A percentile compares a stretch with the other conserved stretches of the same genome.
Evolutionary conservation across 495 filamentous ascomycete species (phyloP).

Genomic region (Clohesyomyces aquaticus): DNA sequence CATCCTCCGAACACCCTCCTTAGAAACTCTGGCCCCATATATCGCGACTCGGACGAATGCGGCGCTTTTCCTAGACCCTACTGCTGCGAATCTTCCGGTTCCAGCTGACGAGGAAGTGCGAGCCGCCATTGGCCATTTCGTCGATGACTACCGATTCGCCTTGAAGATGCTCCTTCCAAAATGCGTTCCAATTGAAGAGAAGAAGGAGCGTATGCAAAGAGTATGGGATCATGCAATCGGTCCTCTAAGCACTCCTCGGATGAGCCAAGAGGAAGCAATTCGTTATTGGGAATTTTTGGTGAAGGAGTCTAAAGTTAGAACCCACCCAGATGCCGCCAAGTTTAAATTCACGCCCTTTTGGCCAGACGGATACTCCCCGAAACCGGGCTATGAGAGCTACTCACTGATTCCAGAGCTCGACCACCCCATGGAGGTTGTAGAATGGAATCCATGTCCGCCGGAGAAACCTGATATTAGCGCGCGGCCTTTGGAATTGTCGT

Average conservation of each 20-base stretch:
- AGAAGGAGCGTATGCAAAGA: conserved; percentile 3
- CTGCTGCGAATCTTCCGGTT: neutral
- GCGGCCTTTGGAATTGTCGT: conserved; percentile 11
- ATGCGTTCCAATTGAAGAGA: conserved; percentile 2
- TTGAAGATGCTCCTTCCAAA: conserved; percentile 19
- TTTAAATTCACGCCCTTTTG: neutral
- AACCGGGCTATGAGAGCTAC: neutral
- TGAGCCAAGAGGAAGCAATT: conserved; percentile 20
- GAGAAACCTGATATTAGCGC: neutral
- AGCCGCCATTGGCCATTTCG: conserved; percentile 24
- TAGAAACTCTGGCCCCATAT: conserved; percentile 21
- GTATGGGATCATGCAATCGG: conserved; percentile 24
- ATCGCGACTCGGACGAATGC: conserved; percentile 19
- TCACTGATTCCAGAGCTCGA: conserved; percentile 10
- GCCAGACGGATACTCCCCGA: neutral
- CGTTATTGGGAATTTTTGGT: conserved; percentile 12
- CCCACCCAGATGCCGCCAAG: no score
- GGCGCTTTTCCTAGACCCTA: conserved; percentile 13
- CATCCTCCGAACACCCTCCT: neutral
- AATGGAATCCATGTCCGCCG: conserved; percentile 31
- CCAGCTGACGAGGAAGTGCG: conserved; percentile 22
- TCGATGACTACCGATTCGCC: conserved; percentile 30
- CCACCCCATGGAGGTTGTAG: conserved; percentile 6
- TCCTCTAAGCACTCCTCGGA: conserved; percentile 17
- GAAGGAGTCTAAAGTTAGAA: no score